Conservation (phyloP, 106 monocot species). For the Alisma plantagoaquatica region DNA sequence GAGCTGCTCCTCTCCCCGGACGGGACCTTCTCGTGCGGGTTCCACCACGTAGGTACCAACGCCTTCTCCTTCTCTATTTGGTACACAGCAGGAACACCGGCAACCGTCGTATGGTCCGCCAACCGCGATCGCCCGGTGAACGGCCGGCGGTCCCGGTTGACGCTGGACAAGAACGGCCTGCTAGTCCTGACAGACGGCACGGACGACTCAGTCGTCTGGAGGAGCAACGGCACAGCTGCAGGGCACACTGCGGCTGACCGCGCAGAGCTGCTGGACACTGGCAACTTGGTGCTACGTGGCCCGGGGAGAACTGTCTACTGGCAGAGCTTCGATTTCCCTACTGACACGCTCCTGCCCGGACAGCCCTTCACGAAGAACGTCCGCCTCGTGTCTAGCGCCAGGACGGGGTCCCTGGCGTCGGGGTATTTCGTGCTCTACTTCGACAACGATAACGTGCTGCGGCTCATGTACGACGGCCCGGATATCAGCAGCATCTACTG, state of each 20-base stretch:
- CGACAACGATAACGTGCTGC: conserved; percentile 12
- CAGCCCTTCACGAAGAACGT: conserved; percentile 28
- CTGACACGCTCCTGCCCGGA: conserved; percentile 23
- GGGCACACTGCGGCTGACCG: conserved; percentile 1
- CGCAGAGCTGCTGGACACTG: conserved; percentile 24
- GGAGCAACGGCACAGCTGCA: conserved; percentile 19
- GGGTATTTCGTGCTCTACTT: conserved; percentile 19
- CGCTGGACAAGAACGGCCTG: conserved; percentile 9
- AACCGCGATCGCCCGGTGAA: conserved; percentile 41
- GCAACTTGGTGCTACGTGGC: conserved; percentile 36
- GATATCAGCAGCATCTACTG: conserved; percentile 43
- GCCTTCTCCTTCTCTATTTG: conserved; percentile 40
- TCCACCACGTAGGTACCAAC: conserved; percentile 29
- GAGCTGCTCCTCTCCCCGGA: conserved; percentile 21
- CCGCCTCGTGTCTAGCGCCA: conserved; percentile 6
- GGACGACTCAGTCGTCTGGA: conserved; percentile 25
- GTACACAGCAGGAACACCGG: conserved; percentile 21
- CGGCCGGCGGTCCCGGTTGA: conserved; percentile 11
- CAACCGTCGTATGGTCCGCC: conserved; percentile 31
- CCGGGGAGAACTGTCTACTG: neutral
- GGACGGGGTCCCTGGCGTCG: neutral
- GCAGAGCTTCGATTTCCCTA: conserved; percentile 8
- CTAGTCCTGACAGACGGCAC: conserved; percentile 16
- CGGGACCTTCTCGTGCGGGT: conserved; percentile 34
- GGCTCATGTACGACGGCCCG: conserved; percentile 7